These are phyloP conservation scores for Byssothecium circinans DNA, from an alignment of 2,329 filamentous ascomycete species.

Conservation along the genomic window DNA sequence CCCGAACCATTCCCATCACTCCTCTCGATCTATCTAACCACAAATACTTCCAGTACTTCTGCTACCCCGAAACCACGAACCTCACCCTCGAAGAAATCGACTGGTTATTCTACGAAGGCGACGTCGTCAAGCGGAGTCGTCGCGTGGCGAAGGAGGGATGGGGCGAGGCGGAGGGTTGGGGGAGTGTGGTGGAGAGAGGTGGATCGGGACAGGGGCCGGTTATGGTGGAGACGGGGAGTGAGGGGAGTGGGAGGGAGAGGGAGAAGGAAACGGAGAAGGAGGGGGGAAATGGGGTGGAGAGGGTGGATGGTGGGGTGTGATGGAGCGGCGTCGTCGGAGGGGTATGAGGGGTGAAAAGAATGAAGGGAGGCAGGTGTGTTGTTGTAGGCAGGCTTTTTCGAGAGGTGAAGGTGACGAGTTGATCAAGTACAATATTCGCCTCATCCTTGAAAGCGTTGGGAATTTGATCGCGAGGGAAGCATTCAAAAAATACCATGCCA, in stretches of 20 bases:
- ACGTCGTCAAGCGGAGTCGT: slow-evolving; percentile 25
- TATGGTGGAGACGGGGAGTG: slow-evolving; percentile 17
- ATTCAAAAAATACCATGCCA: too few species aligned
- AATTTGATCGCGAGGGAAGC: too few species aligned
- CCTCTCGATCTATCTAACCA: too few species aligned
- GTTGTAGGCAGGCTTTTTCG: too few species aligned
- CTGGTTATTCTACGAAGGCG: slow-evolving; percentile 35
- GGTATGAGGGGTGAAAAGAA: too few species aligned
- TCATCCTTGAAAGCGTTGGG: too few species aligned
- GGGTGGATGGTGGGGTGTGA: not conserved
- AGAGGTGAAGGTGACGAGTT: too few species aligned
- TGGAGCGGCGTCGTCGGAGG: too few species aligned
- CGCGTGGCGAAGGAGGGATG: slow-evolving; percentile 30
- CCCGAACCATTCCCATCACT: not conserved
- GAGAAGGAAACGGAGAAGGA: slow-evolving; percentile 16
- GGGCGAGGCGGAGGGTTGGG: slow-evolving; percentile 16
- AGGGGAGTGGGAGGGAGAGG: slow-evolving; percentile 13
- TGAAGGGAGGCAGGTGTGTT: too few species aligned
- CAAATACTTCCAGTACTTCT: slow-evolving; percentile 44
- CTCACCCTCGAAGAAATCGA: slow-evolving; percentile 42
- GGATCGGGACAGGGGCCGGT: slow-evolving; percentile 10
- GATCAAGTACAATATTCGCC: too few species aligned
- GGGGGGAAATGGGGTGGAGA: slow-evolving; percentile 1
- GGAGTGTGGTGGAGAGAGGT: slow-evolving; percentile 4
- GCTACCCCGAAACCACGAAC: slow-evolving; percentile 41